Base-by-base conservation (phyloP, 257 asterid genomes). In the Ilex asprella region DNA sequence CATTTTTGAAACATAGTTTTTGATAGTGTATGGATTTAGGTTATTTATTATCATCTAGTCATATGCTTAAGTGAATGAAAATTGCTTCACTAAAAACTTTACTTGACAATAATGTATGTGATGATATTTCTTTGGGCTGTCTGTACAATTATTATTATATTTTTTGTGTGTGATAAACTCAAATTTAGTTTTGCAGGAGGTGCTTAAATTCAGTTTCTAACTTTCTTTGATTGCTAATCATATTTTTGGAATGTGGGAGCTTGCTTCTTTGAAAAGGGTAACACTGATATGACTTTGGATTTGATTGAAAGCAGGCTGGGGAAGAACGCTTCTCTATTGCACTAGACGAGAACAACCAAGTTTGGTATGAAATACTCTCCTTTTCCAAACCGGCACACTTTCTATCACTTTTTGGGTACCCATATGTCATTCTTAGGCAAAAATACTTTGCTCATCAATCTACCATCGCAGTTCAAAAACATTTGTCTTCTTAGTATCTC, bases 291-390 rank as follows among this genome's bases (percentile, higher is more conserved):
- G 27, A 47, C 39, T 16, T 47, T 67, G 58, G 60, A 14, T 64
- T 73, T 70, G 69, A 61, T 57, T 54, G 61, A 12, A 31, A 60
- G 59, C 88, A 90, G 97, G 97, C 94, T 14, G 99, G 99, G 64
- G 99, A 93, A 81, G 99, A 93, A 65, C 83, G 96, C 39, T 93
- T 93, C 81, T 89, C 99, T 3, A 79, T 93, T 49, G 78, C 91
- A 54, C 75, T 93, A 95, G 99, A 93, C 27, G 96, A 89, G 58
- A 78, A 84, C 68, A 73, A 79, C n/a, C 75, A 79, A 65, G 96
- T 93, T 56, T 93, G 99, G 97, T 93, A 93, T 56, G 99, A 93
- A 73, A 82, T 87, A 68, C 82, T 84, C 64, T 89, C 99, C 15
- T 76, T 89, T 64, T 89, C 99, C 29, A 93, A 84, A 73, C 97